Evolutionary conservation across 2,329 filamentous ascomycete species (phyloP), one percentile per base, ranked within the genome.

Genomic region (Chrysoporthe deuterocubensis): DNA sequence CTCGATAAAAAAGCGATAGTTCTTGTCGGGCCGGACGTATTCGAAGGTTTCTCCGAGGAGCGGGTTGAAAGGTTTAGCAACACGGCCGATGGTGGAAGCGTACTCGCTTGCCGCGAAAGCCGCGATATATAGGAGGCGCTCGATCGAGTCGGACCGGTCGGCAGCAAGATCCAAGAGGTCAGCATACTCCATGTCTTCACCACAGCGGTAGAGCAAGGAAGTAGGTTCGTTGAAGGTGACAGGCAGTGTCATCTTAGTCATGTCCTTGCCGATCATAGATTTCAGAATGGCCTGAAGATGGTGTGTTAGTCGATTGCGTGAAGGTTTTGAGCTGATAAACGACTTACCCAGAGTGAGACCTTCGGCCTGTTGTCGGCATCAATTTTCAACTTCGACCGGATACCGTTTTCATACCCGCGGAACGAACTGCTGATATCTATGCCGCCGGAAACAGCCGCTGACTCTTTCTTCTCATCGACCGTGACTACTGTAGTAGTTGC

Each of bases 241-340:
- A 0, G 96, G 96, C 26, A 99, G 83, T 0, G 96, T 98, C 95
- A 99, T 99, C 83, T 96, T 98, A 48, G 96, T 98, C 96, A 99
- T 98, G 76, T 99, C 96, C 78, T 99, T 98, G 71, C 96, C 96
- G 79, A 99, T 97, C 96, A 99, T 98, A 32, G 95, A 98, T 82
- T 98, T 99, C 71, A 99, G 83, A 73, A 99, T 97, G 72, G 92
- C 91, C 94, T 97, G 71, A 2, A 40, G 59, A 48, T 14, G 66
- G 26, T 69, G 18, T 56, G 65, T 79, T 70, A 81, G 73, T 63
- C 66, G 42, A 9, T 21, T 59, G 48, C 54, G 26, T 11, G 26
- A 32, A 26, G 4, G 43, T 46, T 34, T 58, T 42, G 5, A 16
- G n/a, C 63, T 8, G 69, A 14, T 48, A 26, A 59, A 11, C 52